Percentiles rank a stretch among this genome's conserved stretches.
Conservation (phyloP, 2,329 filamentous ascomycete genomes). For the Fusarium protoensiforme region DNA sequence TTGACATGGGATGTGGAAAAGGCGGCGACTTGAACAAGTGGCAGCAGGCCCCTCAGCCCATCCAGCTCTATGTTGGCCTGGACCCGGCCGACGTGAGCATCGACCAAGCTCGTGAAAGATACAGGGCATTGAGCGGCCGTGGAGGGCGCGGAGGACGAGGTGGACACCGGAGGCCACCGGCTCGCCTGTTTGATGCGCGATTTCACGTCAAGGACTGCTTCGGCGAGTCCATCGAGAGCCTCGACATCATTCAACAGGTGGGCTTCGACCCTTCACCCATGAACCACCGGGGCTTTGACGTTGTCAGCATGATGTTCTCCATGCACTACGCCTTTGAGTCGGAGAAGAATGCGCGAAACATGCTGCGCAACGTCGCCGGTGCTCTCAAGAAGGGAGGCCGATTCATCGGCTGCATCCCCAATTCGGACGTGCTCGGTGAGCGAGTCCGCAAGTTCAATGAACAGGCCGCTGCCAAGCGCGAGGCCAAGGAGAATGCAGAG, state of each 20-base stretch:
- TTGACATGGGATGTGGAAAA: constrained; percentile 97
- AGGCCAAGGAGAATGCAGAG: constrained; percentile 35
- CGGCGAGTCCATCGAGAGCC: constrained; percentile 81
- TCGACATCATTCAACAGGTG: constrained; percentile 85
- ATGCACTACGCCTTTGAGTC: constrained; percentile 99
- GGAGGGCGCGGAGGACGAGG: constrained; percentile 67
- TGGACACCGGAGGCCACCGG: constrained; percentile 59
- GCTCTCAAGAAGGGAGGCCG: constrained; percentile 92
- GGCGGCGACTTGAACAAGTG: constrained; percentile 96
- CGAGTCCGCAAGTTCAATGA: constrained; percentile 83
- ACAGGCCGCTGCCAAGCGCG: constrained; percentile 50
- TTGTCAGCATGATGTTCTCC: constrained; percentile 99
- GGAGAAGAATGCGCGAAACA: constrained; percentile 87
- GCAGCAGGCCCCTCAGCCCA: constrained; percentile 90
- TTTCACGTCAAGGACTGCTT: constrained; percentile 96
- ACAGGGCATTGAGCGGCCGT: constrained; percentile 75
- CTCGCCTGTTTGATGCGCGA: constrained; percentile 81
- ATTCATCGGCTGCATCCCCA: constrained; percentile 96
- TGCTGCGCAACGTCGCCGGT: constrained; percentile 93
- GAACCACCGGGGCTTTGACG: constrained; percentile 87
- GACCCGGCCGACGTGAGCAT: constrained; percentile 95
- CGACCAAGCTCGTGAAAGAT: constrained; percentile 87
- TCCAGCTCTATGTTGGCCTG: constrained; percentile 93
- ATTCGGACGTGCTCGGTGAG: constrained; percentile 88
- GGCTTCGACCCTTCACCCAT: constrained; percentile 84